These are phyloP conservation scores for Cystoisospora suis DNA, from an alignment of 169 alveolate species.

Conservation along the genomic window DNA sequence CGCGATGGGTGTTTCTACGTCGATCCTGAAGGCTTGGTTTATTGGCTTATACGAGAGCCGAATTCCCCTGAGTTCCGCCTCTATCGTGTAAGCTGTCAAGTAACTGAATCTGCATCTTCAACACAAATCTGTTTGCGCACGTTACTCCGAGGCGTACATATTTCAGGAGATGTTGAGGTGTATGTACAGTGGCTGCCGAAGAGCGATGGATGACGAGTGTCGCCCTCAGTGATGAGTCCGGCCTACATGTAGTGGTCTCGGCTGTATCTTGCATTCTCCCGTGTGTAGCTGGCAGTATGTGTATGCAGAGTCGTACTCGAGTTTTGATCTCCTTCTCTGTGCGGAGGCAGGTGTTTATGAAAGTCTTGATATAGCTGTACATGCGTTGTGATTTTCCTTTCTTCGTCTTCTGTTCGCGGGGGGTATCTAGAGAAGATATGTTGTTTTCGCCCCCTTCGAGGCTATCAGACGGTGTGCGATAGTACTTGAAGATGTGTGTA, in stretches of 20 bases:
- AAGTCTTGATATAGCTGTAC: not conserved
- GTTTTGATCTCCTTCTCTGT: not conserved
- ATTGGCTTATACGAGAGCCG: conserved; percentile 12
- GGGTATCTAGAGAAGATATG: not conserved
- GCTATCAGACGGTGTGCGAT: no score
- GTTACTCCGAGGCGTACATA: not conserved
- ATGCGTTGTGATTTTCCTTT: not conserved
- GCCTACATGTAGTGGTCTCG: no score
- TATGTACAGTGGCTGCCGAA: not conserved
- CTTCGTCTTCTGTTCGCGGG: not conserved
- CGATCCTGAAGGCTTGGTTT: conserved; percentile 21
- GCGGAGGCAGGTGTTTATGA: not conserved
- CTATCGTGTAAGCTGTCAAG: not conserved
- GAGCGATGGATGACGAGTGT: no score
- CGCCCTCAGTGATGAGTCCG: no score
- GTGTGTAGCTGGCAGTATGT: not conserved
- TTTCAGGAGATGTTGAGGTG: not conserved
- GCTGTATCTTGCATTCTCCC: not conserved
- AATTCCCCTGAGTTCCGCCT: not conserved
- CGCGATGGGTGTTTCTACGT: conserved; percentile 24
- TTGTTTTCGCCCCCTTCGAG: not conserved
- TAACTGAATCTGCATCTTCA: not conserved
- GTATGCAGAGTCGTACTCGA: not conserved
- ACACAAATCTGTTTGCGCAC: not conserved
- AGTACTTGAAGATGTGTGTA: no score